phyloP scores from a whole-genome alignment of 2,329 filamentous ascomycete genomes.

The Allantophomopsis lycopodina region DNA sequence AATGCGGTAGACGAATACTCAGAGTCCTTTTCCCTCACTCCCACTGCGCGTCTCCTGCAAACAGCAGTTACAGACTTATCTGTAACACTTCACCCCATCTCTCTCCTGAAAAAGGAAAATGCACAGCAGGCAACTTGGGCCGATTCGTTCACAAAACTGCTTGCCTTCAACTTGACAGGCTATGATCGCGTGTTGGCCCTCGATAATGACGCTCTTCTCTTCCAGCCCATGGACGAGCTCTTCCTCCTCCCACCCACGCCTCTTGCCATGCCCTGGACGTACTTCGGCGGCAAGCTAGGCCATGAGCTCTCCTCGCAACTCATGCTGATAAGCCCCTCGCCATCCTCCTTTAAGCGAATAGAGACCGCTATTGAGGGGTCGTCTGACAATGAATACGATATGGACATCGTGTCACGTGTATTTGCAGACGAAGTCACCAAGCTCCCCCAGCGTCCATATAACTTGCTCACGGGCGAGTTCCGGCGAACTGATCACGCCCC shows the following conservation, averaged over 20 bases:
- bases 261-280: conserved; percentile 53
- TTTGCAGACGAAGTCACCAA: conserved; percentile 36
- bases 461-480: conserved; percentile 40
- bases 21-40: background rate
- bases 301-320: conserved; percentile 40
- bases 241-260: conserved; percentile 49
- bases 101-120: background rate
- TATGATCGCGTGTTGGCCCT: conserved; percentile 41
- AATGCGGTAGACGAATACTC: background rate
- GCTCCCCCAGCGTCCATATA: conserved; percentile 40
- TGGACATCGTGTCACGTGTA: conserved; percentile 41
- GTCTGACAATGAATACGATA: conserved; percentile 28
- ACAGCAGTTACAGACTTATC: background rate
- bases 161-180: conserved; percentile 38
- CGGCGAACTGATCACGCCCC: conserved; percentile 29
- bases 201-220: conserved; percentile 50
- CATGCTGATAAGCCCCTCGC: conserved; percentile 45
- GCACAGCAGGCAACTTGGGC: conserved; percentile 13
- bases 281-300: conserved; percentile 50
- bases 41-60: background rate
- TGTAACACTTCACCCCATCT: background rate
- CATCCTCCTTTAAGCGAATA: conserved; percentile 27
- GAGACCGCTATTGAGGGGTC: conserved; percentile 9
- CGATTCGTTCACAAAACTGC: conserved; percentile 41
- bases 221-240: conserved; percentile 54